Evolutionary conservation across 306 rosid genomes (phyloP), one percentile per base, ranked within the genome.

Genomic region (Quercus wislizeni): DNA sequence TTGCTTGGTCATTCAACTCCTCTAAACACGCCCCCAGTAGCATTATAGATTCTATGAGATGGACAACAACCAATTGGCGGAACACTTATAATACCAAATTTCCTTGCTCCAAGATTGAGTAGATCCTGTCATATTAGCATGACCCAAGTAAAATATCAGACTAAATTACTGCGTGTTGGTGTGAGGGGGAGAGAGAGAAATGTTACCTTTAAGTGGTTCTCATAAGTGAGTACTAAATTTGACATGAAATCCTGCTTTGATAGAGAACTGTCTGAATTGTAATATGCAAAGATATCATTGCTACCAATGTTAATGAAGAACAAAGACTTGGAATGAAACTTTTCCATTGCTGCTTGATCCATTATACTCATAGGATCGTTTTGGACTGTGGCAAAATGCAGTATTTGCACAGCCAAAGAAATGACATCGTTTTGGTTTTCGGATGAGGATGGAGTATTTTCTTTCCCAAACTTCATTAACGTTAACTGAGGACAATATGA

Each of bases 21-120:
- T 83, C 75, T 83, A 83, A 70, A 75, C 86, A 83, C 33, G 21
- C 81, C 86, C 49, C 78, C 78, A 5, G 59, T 75, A 25, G 23
- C 14, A 31, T 74, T 79, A n/a, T 19, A 21, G 76, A 63, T 33
- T 65, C 78, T 79, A 15, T 79, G 83, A 79, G 81, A 79, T n/a
- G 83, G 81, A 20, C 86, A 83, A 58, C 81, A 75, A 1, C 83
- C 83, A n/a, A 71, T 55, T 1, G 86, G 81, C 2, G 75, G 70
- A 5, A 83, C 71, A 14, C 81, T 71, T 23, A 79, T 75, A 59
- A 75, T 75, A 28, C 83, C 83, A 30, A 83, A 74, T 78, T 79
- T 83, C 59, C 70, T 79, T 6, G 81, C 83, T 71, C 83, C 86
- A 13, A 79, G 78, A 6, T 75, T 33, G n/a, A 75, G 54, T 38